phyloP scores from a whole-genome alignment of 768 basidiomycete species.

The Pleurotus giganteus region DNA sequence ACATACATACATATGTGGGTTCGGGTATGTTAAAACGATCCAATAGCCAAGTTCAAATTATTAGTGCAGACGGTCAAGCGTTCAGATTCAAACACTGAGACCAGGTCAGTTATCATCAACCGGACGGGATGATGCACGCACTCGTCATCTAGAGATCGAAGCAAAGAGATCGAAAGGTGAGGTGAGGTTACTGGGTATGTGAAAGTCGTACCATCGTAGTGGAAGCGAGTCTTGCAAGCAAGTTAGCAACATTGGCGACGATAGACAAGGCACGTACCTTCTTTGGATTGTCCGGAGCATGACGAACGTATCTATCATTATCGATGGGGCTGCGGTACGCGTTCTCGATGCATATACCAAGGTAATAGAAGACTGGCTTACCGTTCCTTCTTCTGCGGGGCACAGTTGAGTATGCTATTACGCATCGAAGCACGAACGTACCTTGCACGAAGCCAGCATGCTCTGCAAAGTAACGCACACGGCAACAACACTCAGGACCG shows the following conservation, averaged over 20 bases:
- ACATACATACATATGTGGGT: no score
- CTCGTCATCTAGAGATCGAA: no score
- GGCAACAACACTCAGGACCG: conserved; percentile 78
- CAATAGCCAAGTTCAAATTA: no score
- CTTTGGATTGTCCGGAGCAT: conserved; percentile 83
- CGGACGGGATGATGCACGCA: no score
- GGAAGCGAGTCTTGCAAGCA: conserved; percentile 63
- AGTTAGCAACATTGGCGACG: conserved; percentile 1
- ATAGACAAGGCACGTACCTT: conserved; percentile 46
- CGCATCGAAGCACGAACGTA: conserved; percentile 21
- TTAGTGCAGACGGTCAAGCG: no score
- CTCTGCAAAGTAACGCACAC: conserved; percentile 87
- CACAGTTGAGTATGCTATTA: not conserved
- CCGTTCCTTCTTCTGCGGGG: conserved; percentile 52
- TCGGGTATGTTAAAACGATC: no score
- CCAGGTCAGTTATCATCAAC: no score
- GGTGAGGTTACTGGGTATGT: no score
- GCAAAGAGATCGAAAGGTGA: no score
- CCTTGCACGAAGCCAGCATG: conserved; percentile 93
- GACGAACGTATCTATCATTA: conserved; percentile 79
- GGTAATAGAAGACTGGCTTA: conserved; percentile 28
- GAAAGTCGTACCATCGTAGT: conserved; percentile 81
- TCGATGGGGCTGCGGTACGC: conserved; percentile 61
- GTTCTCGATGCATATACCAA: conserved; percentile 3
- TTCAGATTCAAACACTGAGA: no score